Percentiles rank a stretch among this genome's conserved stretches.
Evolutionary conservation across 257 asterid species (phyloP).

Genomic region (Ocimum tenuiflorum): DNA sequence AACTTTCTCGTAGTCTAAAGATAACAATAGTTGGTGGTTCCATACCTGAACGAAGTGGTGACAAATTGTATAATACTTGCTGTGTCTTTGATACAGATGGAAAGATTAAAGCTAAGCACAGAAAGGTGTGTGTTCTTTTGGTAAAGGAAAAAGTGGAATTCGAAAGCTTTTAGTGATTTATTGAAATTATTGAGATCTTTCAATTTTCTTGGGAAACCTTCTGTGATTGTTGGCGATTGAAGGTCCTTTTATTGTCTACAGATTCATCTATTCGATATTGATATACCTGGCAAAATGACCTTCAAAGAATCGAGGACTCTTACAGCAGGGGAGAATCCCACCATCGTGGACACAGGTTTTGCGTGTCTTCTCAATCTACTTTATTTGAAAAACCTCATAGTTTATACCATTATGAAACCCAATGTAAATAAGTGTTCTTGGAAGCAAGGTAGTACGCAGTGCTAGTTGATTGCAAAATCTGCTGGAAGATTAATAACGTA

Average conservation of each 20-base stretch:
- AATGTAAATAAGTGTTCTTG: neutral
- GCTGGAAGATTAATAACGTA: neutral
- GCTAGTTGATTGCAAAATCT: slow-evolving; percentile 13
- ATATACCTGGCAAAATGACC: slow-evolving; percentile 77
- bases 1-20: slow-evolving; percentile 49
- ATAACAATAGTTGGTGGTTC: slow-evolving; percentile 84
- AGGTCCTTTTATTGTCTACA: slow-evolving; percentile 26
- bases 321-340: slow-evolving; percentile 81
- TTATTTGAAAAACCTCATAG: neutral
- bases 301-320: slow-evolving; percentile 74
- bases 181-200: neutral
- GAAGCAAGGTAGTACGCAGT: neutral
- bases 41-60: slow-evolving; percentile 68
- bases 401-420: neutral
- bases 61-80: slow-evolving; percentile 61
- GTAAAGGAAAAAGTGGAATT: neutral
- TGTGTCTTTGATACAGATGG: slow-evolving; percentile 75
- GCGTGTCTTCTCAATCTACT: slow-evolving; percentile 11
- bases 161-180: neutral
- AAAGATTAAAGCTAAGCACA: slow-evolving; percentile 59
- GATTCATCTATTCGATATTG: slow-evolving; percentile 86
- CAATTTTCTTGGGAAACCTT: slow-evolving; percentile 12
- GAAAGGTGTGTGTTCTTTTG: slow-evolving; percentile 44
- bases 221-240: neutral
- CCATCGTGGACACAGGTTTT: slow-evolving; percentile 77